Conservation (phyloP, 2,329 filamentous ascomycete genomes). For the Passalora sequoiae region DNA sequence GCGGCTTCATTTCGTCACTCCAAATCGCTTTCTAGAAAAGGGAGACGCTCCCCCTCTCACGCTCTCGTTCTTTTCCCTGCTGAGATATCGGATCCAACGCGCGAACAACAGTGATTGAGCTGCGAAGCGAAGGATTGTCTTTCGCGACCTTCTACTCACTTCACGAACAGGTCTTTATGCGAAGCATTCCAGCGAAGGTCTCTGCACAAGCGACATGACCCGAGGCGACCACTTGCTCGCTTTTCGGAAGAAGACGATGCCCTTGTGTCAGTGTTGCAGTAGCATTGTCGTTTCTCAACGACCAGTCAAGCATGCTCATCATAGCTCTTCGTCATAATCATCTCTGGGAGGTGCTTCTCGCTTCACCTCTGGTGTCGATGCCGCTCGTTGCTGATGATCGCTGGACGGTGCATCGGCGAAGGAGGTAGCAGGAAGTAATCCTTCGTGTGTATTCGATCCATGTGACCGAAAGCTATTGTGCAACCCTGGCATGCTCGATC, state of each 20-base stretch:
- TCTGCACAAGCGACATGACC: too few species aligned
- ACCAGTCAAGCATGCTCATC: slow-evolving; percentile 20
- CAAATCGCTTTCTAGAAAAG: background rate
- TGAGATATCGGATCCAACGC: too few species aligned
- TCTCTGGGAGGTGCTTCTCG: slow-evolving; percentile 25
- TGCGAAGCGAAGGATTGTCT: too few species aligned
- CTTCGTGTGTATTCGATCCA: slow-evolving; percentile 20
- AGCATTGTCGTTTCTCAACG: background rate
- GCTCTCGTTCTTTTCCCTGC: background rate
- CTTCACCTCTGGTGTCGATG: slow-evolving; percentile 27
- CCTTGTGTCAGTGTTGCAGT: background rate
- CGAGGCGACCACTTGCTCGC: too few species aligned
- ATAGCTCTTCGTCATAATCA: slow-evolving; percentile 45
- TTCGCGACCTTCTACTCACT: too few species aligned
- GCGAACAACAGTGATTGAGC: too few species aligned
- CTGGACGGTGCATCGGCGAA: slow-evolving; percentile 20
- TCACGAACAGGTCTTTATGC: too few species aligned
- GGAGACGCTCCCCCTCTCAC: background rate
- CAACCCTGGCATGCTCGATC: slow-evolving; percentile 52
- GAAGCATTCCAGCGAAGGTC: too few species aligned
- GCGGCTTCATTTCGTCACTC: background rate
- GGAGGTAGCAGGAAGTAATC: slow-evolving; percentile 16
- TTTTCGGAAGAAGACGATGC: too few species aligned
- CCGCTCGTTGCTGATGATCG: slow-evolving; percentile 28
- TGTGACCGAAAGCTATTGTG: slow-evolving; percentile 23